These are phyloP conservation scores for Aspergillus bertholletiae DNA, from an alignment of 495 filamentous ascomycete species.

Conservation along the genomic window DNA sequence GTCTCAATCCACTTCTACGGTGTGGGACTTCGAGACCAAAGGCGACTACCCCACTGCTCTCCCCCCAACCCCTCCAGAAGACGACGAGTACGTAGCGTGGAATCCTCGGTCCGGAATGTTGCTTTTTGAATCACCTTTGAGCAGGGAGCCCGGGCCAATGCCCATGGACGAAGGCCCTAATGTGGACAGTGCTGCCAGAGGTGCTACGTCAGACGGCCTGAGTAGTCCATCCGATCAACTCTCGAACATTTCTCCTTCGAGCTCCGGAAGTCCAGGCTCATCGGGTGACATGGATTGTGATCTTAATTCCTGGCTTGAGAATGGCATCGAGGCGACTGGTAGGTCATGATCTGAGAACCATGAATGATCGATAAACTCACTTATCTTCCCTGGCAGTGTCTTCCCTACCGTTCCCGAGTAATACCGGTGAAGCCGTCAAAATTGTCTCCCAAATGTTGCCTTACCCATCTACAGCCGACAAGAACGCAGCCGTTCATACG, in stretches of 20 bases:
- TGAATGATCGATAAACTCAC: background rate
- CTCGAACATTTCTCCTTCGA: constrained; percentile 33
- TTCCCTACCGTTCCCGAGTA: constrained; percentile 32
- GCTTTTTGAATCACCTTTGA: constrained; percentile 30
- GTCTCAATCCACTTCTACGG: constrained; percentile 18
- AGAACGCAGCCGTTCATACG: constrained; percentile 27
- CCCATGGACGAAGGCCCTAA: constrained; percentile 37
- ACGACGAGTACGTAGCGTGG: constrained; percentile 41
- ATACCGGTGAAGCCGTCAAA: constrained; percentile 44
- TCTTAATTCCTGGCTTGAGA: constrained; percentile 42
- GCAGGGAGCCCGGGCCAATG: constrained; percentile 26
- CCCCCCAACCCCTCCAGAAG: constrained; percentile 42
- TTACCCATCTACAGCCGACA: constrained; percentile 52
- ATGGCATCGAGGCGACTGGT: constrained; percentile 42
- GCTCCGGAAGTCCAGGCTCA: constrained; percentile 34
- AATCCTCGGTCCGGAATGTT: constrained; percentile 33
- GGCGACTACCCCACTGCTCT: constrained; percentile 35
- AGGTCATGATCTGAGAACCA: constrained; percentile 10
- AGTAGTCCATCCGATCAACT: constrained; percentile 34
- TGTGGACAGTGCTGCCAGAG: constrained; percentile 26
- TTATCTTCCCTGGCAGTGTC: constrained; percentile 26
- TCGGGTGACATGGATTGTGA: constrained; percentile 40
- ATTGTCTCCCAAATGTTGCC: constrained; percentile 62
- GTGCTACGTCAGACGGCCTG: constrained; percentile 24
- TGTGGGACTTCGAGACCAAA: constrained; percentile 29